Base-by-base conservation (phyloP, 495 filamentous ascomycete genomes). In the Thozetella sp. region DNA sequence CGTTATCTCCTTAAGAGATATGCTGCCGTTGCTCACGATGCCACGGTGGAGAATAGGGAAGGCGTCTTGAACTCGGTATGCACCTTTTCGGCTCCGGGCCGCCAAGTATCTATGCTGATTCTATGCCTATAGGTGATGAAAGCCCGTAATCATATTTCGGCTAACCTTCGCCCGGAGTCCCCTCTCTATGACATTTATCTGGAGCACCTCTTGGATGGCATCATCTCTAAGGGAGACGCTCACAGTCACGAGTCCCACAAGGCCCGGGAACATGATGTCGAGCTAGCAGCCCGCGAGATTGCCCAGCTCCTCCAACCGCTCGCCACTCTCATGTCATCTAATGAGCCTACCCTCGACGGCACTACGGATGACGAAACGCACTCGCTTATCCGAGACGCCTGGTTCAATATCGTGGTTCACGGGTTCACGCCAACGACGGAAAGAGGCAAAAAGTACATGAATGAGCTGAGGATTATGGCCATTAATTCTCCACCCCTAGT, bases 361-460 rank as follows among this genome's bases (percentile, higher is more conserved):
- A 50, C 72, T 0, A 64, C 69, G 19, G 85, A 89, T 61, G 86
- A 91, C 37, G 83, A 91, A 43, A 82, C 83, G 22, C 75, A 84
- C 54, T 81, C 85, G 20, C 76, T 96, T 51, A 86, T 95, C 61
- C 88, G 93, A 34, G 92, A 98, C 79, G 91, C 91, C 15, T 99
- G 95, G 95, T 97, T 97, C 72, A 99, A 99, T 69, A 90, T 97
- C 54, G 90, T 91, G 25, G 88, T 97, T 9, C 94, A 98, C 71
- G 93, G 93, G 27, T 97, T 97, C 68, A 86, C 83, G n/a, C 79
- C 88, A 17, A 83, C 80, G 19, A 91, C 92, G 0, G 80, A 81
- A 22, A 81, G 88, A 58, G 88, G 86, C 30, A 87, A 86, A 59
- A 83, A 82, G 63, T 84, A 91, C 64, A 64, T 82, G 22, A 85